Base-by-base conservation (phyloP, 129 eudicot genomes). In the Gnaphalium uliginosum region DNA sequence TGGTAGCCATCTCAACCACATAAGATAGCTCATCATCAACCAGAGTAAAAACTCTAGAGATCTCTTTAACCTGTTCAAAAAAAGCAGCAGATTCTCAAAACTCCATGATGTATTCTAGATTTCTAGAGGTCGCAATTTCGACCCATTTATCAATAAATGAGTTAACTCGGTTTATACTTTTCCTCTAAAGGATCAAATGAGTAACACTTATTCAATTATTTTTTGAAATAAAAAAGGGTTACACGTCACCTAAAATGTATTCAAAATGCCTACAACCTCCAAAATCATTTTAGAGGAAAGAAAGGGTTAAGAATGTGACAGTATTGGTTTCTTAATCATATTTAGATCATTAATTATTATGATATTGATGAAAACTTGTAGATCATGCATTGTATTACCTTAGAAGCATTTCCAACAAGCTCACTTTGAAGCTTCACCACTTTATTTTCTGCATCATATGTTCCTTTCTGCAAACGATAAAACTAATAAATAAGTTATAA, bases 331-430 rank as follows among this genome's bases (percentile, higher is more conserved):
- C 53, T 46, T 46, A 14, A 46, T 46, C 53, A 46, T 46, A 46
- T 46, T 46, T 5, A 19, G 25, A 56, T 18, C 2, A 56, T n/a
- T n/a, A 21, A 19, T 19, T 56, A 56, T 56, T 5, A 46, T 29
- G 13, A 22, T 19, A 14, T 23, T 22, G 0, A 10, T 5, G 15
- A 25, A 18, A 15, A n/a, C 68, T 26, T 70, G 29, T 27, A 10
- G 39, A 67, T 18, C 18, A 79, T 48, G n/a, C 39, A 58, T 10
- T 43, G 39, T 51, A 46, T 77, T 69, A 90, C 96, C 94, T 90
- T 90, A 5, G 89, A 84, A 78, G 93, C 96, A 86, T 90, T 90
- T 61, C 96, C 94, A 46, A 90, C 91, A 41, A 88, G 87, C 73
- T 75, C 78, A 66, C 94, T 90, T 39, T 85, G 82, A 69, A 90